These are phyloP conservation scores for Penicillium steckii DNA, from an alignment of 495 filamentous ascomycete species.

Conservation along the genomic window DNA sequence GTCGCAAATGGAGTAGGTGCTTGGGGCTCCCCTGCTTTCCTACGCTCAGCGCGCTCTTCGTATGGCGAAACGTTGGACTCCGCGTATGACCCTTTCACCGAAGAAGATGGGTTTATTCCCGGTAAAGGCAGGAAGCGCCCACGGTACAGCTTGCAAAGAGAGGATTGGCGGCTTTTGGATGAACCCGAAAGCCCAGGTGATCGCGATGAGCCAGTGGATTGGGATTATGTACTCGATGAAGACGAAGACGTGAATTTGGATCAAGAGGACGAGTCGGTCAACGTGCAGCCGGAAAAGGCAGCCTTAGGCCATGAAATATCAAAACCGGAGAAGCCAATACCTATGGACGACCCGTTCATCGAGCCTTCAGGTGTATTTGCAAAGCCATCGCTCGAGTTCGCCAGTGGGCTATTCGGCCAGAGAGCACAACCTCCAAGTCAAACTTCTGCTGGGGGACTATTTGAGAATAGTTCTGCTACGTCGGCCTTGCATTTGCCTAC, in stretches of 20 bases:
- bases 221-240: conserved; percentile 37
- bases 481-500: conserved; percentile 25
- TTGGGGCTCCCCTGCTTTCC: conserved; percentile 76
- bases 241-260: conserved; percentile 34
- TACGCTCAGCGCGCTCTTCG: conserved; percentile 62
- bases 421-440: conserved; percentile 2
- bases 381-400: conserved; percentile 22
- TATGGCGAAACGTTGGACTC: conserved; percentile 58
- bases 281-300: conserved; percentile 1
- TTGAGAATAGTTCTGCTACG: neutral
- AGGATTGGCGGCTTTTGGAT: conserved; percentile 69
- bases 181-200: conserved; percentile 65
- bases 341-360: conserved; percentile 14
- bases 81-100: conserved; percentile 64
- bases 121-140: conserved; percentile 69
- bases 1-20: conserved; percentile 6
- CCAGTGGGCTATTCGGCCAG: conserved; percentile 10
- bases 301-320: conserved; percentile 6
- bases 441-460: neutral
- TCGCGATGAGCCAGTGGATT: conserved; percentile 29
- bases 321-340: conserved; percentile 11
- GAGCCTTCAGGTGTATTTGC: conserved; percentile 16
- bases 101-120: conserved; percentile 62
- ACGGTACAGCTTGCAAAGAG: conserved; percentile 66
- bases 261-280: conserved; percentile 15